A percentile compares a stretch with the other conserved stretches of the same genome.
phyloP scores from a whole-genome alignment of 257 asterid genomes.

The Handroanthus guayacan region DNA sequence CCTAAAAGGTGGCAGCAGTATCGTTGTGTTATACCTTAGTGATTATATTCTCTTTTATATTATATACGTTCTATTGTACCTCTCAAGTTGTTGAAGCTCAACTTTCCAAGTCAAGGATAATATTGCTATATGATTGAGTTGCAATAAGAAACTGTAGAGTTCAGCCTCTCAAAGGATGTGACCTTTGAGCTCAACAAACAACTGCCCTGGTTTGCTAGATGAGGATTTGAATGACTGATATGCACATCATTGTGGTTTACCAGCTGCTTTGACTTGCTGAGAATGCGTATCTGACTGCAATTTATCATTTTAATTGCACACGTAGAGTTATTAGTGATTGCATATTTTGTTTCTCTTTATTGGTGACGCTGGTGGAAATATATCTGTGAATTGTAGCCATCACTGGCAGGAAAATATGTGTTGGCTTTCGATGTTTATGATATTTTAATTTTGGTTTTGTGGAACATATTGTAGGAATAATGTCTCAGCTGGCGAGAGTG shows the following conservation, averaged over 20 bases:
- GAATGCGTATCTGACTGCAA: neutral
- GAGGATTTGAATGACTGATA: neutral
- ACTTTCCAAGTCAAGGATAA: conserved; percentile 13
- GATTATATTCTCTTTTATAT: neutral
- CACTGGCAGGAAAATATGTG: neutral
- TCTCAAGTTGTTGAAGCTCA: neutral
- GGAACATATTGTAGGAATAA: conserved; percentile 56
- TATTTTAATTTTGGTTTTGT: neutral
- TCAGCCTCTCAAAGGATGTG: conserved; percentile 8
- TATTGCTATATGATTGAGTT: conserved; percentile 6
- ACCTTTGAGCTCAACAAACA: neutral
- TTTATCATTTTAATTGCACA: neutral
- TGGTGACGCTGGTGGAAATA: neutral
- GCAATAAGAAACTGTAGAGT: neutral
- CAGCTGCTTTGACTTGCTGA: conserved; percentile 19
- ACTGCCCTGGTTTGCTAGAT: neutral
- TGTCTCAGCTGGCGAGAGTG: conserved; percentile 68
- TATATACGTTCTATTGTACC: neutral
- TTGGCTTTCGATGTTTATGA: conserved; percentile 1
- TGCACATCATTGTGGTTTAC: neutral
- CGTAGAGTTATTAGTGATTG: neutral
- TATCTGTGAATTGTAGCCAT: neutral
- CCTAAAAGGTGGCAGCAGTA: conserved; percentile 63
- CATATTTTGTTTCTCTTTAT: neutral
- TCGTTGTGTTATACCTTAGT: neutral